Evolutionary conservation across 495 filamentous ascomycete genomes (phyloP).

Genomic region (Bathelium albidoporum): DNA sequence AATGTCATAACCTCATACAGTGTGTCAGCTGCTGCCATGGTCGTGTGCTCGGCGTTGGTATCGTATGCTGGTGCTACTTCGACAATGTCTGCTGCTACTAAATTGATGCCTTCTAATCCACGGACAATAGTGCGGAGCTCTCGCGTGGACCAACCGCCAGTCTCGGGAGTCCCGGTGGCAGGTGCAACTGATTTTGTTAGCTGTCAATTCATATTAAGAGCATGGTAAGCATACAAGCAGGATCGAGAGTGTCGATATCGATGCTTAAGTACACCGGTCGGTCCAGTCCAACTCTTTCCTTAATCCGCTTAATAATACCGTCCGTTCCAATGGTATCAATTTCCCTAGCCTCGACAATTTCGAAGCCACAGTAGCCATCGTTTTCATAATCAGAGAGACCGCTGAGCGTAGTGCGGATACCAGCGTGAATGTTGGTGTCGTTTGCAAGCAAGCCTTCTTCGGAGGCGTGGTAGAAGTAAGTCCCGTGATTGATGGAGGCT

Average conservation of each 20-base stretch:
- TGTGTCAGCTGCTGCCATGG: slow-evolving; percentile 71
- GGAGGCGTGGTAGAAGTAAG: slow-evolving; percentile 63
- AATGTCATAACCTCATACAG: slow-evolving; percentile 74
- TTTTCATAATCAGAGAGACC: slow-evolving; percentile 68
- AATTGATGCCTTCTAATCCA: slow-evolving; percentile 63
- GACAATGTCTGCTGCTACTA: slow-evolving; percentile 74
- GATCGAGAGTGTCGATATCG: slow-evolving; percentile 82
- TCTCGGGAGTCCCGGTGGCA: slow-evolving; percentile 79
- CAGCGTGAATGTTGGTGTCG: slow-evolving; percentile 76
- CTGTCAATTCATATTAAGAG: background rate
- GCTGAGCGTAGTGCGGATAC: slow-evolving; percentile 68
- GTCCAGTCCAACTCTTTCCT: slow-evolving; percentile 58
- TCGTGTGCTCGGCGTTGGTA: slow-evolving; percentile 72
- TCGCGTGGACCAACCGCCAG: slow-evolving; percentile 76
- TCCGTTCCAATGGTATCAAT: slow-evolving; percentile 63
- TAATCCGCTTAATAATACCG: slow-evolving; percentile 66
- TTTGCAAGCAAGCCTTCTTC: slow-evolving; percentile 67
- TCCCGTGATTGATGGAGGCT: slow-evolving; percentile 76
- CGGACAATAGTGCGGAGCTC: slow-evolving; percentile 65
- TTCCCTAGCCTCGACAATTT: slow-evolving; percentile 70
- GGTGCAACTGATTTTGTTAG: slow-evolving; percentile 46
- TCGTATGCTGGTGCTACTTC: slow-evolving; percentile 84
- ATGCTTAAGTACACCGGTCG: slow-evolving; percentile 75
- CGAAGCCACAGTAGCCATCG: slow-evolving; percentile 74
- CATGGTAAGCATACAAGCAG: slow-evolving; percentile 51